Evolutionary conservation across 768 basidiomycete species (phyloP).

Genomic region (Boletus patriciae): DNA sequence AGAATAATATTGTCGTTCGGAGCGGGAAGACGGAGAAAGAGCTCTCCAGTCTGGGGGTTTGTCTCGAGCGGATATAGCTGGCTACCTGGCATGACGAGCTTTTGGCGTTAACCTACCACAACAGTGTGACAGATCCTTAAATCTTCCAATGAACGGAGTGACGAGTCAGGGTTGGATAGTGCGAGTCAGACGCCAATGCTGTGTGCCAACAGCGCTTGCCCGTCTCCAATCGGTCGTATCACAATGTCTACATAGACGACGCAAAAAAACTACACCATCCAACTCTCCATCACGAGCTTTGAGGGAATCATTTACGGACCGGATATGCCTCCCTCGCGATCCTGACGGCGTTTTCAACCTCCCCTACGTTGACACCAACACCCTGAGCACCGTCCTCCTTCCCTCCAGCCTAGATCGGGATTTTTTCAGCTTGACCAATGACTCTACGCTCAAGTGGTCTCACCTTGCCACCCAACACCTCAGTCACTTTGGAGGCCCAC

Average conservation of each 20-base stretch:
- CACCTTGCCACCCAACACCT: conserved; percentile 90
- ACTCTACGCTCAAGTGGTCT: conserved; percentile 13
- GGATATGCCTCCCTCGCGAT: conserved; percentile 49
- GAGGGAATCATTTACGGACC: conserved; percentile 16
- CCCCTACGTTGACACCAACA: conserved; percentile 65
- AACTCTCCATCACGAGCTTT: background rate
- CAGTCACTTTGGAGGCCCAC: conserved; percentile 83
- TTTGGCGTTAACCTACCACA: background rate
- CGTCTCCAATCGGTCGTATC: background rate
- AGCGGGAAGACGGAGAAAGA: conserved; percentile 52
- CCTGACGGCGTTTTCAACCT: conserved; percentile 64
- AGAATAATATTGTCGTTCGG: conserved; percentile 56
- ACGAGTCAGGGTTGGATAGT: background rate
- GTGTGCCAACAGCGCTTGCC: background rate
- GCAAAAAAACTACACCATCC: background rate
- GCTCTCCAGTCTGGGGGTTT: conserved; percentile 47
- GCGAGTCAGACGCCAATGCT: conserved; percentile 4
- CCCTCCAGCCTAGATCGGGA: conserved; percentile 73
- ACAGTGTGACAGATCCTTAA: background rate
- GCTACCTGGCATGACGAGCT: conserved; percentile 13
- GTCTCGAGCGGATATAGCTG: conserved; percentile 42
- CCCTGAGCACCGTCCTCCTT: conserved; percentile 93
- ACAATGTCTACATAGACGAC: background rate
- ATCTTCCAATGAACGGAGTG: background rate
- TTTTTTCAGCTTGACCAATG: conserved; percentile 7